Evolutionary conservation across 148 eudicot species (phyloP), one percentile per base, ranked within the genome.

Genomic region (Vaccinium corymbosum): DNA sequence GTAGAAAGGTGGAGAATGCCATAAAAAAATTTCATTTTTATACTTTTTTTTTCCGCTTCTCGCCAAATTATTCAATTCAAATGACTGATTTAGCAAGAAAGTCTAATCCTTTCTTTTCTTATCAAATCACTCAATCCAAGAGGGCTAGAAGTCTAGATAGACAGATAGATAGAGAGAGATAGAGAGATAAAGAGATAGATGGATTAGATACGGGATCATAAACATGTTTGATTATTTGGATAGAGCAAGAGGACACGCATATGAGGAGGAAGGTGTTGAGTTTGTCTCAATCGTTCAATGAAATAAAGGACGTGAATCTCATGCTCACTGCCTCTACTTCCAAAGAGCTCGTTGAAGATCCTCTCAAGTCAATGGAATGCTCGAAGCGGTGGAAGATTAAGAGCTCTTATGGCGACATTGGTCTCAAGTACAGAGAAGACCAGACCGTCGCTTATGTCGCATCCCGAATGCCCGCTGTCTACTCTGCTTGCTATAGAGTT

Each of bases 391-490:
- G 98, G 98, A 96, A 94, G 84, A 85, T 94, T 17, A 91, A 85
- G 85, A 90, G 91, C 84, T 76, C 86, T 3, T 94, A 92, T 81
- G 98, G 98, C 25, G 99, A 93, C 68, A 86, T 85, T 32, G 98
- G 98, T 11, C 84, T 97, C 42, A 89, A 87, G 64, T 94, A 94
- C 87, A 85, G 86, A 10, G 94, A 94, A 38, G 94, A 97, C 78
- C 91, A 97, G 72, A 86, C 93, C 7, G 82, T 80, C 35, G 98
- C 99, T 61, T 93, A 97, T 87, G 94, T 96, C 25, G 99, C 98
- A 16, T 81, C 97, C 52, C 90, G 98, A 17, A 94, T 93, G 99
- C 99, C 98, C 6, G 93, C 99, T 2, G 95, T 94, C 72, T 94
- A 92, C 83, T 89, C 97, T 46, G 98, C 97, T 72, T 92, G 94